These are phyloP conservation scores for Geosmithia morbida DNA, from an alignment of 2,329 filamentous ascomycete genomes.

Conservation along the genomic window DNA sequence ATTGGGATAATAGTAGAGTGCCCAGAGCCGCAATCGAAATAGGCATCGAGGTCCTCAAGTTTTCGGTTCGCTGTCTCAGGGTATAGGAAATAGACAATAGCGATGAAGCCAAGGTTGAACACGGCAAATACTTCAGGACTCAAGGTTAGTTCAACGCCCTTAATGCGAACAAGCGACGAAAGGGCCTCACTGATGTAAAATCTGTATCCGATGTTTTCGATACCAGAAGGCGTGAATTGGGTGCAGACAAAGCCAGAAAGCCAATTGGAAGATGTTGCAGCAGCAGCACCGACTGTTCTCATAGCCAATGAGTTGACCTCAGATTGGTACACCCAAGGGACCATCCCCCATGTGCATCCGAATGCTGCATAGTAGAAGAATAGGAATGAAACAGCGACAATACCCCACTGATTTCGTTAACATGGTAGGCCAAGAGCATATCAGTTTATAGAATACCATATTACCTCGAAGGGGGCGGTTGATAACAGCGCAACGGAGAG, in stretches of 20 bases:
- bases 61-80: constrained; percentile 27
- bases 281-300: constrained; percentile 2
- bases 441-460: not conserved
- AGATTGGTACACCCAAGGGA: constrained; percentile 2
- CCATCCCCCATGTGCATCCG: constrained; percentile 1
- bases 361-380: constrained; percentile 3
- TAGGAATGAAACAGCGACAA: constrained; percentile 2
- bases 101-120: constrained; percentile 24
- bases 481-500: constrained; percentile 3
- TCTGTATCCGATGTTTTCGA: constrained; percentile 39
- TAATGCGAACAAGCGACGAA: not conserved
- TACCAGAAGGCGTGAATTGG: constrained; percentile 47
- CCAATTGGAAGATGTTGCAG: constrained; percentile 4
- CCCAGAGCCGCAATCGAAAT: constrained; percentile 8
- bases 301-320: constrained; percentile 4
- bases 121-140: constrained; percentile 19
- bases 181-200: constrained; percentile 13
- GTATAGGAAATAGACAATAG: constrained; percentile 27
- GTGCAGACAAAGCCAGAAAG: constrained; percentile 16
- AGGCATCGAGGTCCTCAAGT: constrained; percentile 45
- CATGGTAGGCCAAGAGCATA: not conserved
- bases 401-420: constrained; percentile 1
- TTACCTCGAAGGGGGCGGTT: constrained; percentile 7
- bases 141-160: not conserved
- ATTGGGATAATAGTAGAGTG: constrained; percentile 25